Evolutionary conservation across 225 moss, liverwort and hornwort species (phyloP).

Genomic region (Polytrichum formosum): DNA sequence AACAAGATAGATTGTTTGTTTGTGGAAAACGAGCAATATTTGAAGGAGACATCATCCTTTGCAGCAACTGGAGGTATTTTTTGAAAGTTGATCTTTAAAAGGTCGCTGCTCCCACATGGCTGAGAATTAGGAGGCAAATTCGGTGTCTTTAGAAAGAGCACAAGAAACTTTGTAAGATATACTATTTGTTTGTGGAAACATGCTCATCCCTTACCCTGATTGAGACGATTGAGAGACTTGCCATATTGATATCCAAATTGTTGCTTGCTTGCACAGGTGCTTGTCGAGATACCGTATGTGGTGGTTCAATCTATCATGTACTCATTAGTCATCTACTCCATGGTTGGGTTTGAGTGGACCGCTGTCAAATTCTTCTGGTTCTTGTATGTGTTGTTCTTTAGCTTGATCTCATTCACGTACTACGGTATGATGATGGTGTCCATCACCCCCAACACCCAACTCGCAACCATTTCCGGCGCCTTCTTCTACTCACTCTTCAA

Average conservation of each 20-base stretch:
- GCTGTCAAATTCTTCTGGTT: slow-evolving; percentile 45
- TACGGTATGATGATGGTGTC: slow-evolving; percentile 68
- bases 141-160: too few relatives aligned
- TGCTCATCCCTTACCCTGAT: neutral
- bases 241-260: neutral
- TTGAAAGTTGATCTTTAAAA: neutral
- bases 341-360: slow-evolving; percentile 50
- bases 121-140: too few relatives aligned
- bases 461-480: slow-evolving; percentile 35
- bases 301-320: slow-evolving; percentile 37
- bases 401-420: slow-evolving; percentile 43
- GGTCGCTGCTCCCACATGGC: neutral
- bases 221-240: too few relatives aligned
- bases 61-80: too few relatives aligned
- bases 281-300: slow-evolving; percentile 42
- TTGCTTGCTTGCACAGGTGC: slow-evolving; percentile 20
- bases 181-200: neutral
- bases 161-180: too few relatives aligned
- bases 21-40: too few relatives aligned
- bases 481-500: slow-evolving; percentile 62
- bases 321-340: slow-evolving; percentile 41
- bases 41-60: too few relatives aligned
- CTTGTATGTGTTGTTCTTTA: slow-evolving; percentile 34
- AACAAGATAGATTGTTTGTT: too few relatives aligned
- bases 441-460: slow-evolving; percentile 44